Evolutionary conservation across 2,329 filamentous ascomycete genomes (phyloP), one percentile per base, ranked within the genome.

Genomic region (Aspergillus sp.): DNA sequence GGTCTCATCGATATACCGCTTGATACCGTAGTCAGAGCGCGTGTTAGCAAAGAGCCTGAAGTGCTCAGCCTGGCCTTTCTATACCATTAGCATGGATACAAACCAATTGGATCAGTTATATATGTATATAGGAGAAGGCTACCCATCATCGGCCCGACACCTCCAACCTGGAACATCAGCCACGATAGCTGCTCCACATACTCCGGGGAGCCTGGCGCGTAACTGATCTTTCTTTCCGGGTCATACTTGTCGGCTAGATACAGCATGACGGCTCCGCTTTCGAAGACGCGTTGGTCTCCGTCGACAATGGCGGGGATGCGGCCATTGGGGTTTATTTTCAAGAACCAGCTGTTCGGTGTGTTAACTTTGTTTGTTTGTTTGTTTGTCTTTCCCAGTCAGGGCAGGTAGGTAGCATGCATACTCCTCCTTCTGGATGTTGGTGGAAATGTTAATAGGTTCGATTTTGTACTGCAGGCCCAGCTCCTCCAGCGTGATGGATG

Each of bases 301-400:
- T 81, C 78, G 33, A 73, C 68, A 44, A 81, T 70, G 17, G 77
- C 79, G 17, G 78, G 79, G 53, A 81, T 80, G 39, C 78, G 75
- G 33, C 78, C 79, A 62, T 80, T 81, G n/a, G 78, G 79, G 57
- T 80, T 80, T 57, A 80, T 78, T 45, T 76, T 72, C 44, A 80
- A 60, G 63, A 75, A 81, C 77, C 77, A 79, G 15, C 46, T 48
- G 0, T 17, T n/a, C 15, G 7, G 3, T 4, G 11, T 37, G n/a
- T 48, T 48, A 37, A 14, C 11, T 15, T 31, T 37, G n/a, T 11
- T 68, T 68, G 21, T 43, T 3, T 19, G 3, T 15, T 19, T 19
- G 19, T 21, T n/a, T n/a, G n/a, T n/a, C n/a, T n/a, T n/a, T n/a
- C n/a, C n/a, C n/a, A n/a, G n/a, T n/a, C n/a, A n/a, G n/a, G n/a